phyloP scores from a whole-genome alignment of 2,329 filamentous ascomycete species.

The Didymella sp. region DNA sequence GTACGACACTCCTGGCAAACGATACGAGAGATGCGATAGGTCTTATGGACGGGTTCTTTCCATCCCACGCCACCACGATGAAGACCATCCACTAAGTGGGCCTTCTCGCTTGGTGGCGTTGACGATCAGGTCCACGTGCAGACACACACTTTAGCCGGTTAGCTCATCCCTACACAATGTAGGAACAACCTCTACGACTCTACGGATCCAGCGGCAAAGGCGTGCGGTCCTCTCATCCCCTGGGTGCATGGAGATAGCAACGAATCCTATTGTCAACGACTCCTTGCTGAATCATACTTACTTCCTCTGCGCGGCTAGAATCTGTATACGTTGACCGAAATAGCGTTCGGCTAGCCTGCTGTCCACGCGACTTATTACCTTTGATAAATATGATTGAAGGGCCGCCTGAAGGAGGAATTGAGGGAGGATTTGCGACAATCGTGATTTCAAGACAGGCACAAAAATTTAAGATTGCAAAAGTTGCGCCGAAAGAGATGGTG shows the following conservation, averaged over 20 bases:
- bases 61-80: conserved; percentile 17
- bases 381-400: neutral
- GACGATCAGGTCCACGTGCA: conserved; percentile 33
- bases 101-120: conserved; percentile 25
- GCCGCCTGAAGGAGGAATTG: neutral
- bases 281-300: neutral
- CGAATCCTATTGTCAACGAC: neutral
- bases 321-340: neutral
- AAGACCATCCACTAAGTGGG: conserved; percentile 20
- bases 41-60: neutral
- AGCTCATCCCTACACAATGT: conserved; percentile 18
- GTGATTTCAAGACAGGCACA: conserved; percentile 11
- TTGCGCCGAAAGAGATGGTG: conserved; percentile 1
- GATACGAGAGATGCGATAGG: conserved; percentile 4
- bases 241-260: neutral
- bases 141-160: conserved; percentile 29
- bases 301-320: neutral
- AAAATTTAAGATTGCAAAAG: conserved; percentile 13
- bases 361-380: neutral
- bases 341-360: neutral
- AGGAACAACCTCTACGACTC: conserved; percentile 21
- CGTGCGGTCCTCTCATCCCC: conserved; percentile 1
- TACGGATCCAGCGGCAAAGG: conserved; percentile 28
- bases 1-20: neutral
- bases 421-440: conserved; percentile 23